Evolutionary conservation across 2,329 filamentous ascomycete genomes (phyloP).

Genomic region (Capronia epimyces): DNA sequence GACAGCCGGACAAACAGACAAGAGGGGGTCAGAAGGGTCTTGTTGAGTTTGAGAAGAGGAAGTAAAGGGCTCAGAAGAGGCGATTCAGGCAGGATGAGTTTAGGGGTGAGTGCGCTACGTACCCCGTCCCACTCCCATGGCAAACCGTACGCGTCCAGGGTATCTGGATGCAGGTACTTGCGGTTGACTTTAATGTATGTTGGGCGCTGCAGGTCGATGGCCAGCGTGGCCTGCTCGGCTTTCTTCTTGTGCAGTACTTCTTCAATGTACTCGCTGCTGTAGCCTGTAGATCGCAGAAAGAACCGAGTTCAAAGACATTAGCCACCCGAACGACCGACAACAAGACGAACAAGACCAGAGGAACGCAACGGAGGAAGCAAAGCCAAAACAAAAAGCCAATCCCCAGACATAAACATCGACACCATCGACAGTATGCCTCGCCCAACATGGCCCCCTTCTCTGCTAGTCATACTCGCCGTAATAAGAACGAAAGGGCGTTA

Average conservation of each 20-base stretch:
- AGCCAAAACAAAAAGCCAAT: neutral
- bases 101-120: too few species aligned
- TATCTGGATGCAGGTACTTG: constrained; percentile 44
- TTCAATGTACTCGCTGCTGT: constrained; percentile 41
- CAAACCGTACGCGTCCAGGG: constrained; percentile 42
- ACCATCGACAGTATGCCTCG: neutral
- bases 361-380: neutral
- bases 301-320: constrained; percentile 2
- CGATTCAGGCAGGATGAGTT: too few species aligned
- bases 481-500: constrained; percentile 2
- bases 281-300: constrained; percentile 30
- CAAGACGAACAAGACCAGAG: neutral
- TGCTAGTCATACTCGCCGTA: neutral
- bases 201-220: constrained; percentile 30
- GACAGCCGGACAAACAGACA: too few species aligned
- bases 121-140: constrained; percentile 45
- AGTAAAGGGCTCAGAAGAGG: neutral
- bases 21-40: neutral
- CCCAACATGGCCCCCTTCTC: too few species aligned
- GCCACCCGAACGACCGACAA: neutral
- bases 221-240: constrained; percentile 29
- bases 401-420: neutral
- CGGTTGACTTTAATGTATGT: constrained; percentile 46
- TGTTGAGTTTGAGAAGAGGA: neutral
- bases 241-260: constrained; percentile 39